These are phyloP conservation scores for Coccomyxa sp. DNA, from an alignment of 139 green algal species.

Conservation along the genomic window DNA sequence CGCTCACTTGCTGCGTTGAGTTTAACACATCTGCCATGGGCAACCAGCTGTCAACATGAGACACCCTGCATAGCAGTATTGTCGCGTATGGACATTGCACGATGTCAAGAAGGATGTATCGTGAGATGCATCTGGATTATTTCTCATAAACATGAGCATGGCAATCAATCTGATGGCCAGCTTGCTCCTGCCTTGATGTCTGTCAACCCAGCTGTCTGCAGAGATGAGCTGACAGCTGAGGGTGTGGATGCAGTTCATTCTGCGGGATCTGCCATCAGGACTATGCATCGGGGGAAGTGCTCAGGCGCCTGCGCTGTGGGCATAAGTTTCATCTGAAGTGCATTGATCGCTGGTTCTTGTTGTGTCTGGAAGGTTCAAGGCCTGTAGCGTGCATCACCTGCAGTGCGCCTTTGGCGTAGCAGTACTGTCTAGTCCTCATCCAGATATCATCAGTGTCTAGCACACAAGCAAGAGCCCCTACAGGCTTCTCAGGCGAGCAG, in stretches of 20 bases:
- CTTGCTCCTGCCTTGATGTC: too few relatives aligned
- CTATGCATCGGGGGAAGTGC: constrained; percentile 38
- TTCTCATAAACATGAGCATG: too few relatives aligned
- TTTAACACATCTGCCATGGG: neutral
- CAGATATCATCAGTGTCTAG: too few relatives aligned
- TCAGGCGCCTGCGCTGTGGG: constrained; percentile 47
- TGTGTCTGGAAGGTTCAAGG: constrained; percentile 37
- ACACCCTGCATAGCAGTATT: too few relatives aligned
- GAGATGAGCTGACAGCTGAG: constrained; percentile 11
- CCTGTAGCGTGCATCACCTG: constrained; percentile 49
- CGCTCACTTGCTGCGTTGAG: neutral
- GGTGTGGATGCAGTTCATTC: constrained; percentile 8
- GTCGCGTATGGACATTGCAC: too few relatives aligned
- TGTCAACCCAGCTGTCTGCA: too few relatives aligned
- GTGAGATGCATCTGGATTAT: too few relatives aligned
- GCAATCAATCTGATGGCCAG: too few relatives aligned
- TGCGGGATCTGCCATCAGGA: constrained; percentile 56
- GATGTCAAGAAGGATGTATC: too few relatives aligned
- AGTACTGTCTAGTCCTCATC: too few relatives aligned
- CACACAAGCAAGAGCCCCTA: too few relatives aligned
- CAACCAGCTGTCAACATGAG: neutral
- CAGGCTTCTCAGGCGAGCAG: too few relatives aligned
- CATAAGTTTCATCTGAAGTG: constrained; percentile 39
- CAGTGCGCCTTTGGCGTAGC: constrained; percentile 23
- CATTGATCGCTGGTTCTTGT: constrained; percentile 58